Base-by-base conservation (phyloP, 2,329 filamentous ascomycete species). In the Zymoseptoria ardabiliae region DNA sequence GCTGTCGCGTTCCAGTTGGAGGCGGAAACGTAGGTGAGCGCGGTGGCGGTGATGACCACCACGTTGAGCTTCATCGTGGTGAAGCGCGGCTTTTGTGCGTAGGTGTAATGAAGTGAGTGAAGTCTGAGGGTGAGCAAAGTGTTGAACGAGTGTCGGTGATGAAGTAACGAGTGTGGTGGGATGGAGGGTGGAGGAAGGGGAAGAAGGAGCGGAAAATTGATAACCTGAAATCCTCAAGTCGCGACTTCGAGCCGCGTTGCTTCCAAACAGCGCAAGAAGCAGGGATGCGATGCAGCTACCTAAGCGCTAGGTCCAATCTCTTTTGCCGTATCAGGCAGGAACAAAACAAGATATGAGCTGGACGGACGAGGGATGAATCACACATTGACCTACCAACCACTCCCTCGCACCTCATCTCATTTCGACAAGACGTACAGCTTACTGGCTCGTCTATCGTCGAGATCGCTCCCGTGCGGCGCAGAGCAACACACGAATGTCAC, bases 1-100 rank as follows among this genome's bases (percentile, higher is more conserved):
- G 25, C 25, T 1, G 54, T 55, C 19, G 54, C 55, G 28, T 57
- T 57, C 55, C 49, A 52, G 22, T 41, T 52, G 55, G n/a, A 13
- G 48, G 28, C 35, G 41, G 28, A 21, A 13, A 49, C 35, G 28
- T 28, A 30, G 21, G 54, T 56, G 54, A 25, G 35, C 17, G 51
- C 19, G 45, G 45, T 50, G 54, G 50, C 50, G 25, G 50, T 25
- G 50, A 53, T 7, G 50, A 11, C 50, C 10, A 25, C 22, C 7
- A 25, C 11, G 50, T n/a, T 21, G 22, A 53, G 22, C 22, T 53
- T 53, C 20, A 53, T 53, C 50, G 35, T 41, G 35, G 35, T 11
- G 35, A 17, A 41, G 35, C 11, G 35, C 17, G 4, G 35, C 35
- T 41, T 41, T 41, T 4, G 5, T 17, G 35, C 35, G 10, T 41